Percentiles rank a stretch among this genome's conserved stretches.
These are phyloP conservation scores for Chaetomium cochliodes DNA, from an alignment of 495 filamentous ascomycete species.

Conservation along the genomic window DNA sequence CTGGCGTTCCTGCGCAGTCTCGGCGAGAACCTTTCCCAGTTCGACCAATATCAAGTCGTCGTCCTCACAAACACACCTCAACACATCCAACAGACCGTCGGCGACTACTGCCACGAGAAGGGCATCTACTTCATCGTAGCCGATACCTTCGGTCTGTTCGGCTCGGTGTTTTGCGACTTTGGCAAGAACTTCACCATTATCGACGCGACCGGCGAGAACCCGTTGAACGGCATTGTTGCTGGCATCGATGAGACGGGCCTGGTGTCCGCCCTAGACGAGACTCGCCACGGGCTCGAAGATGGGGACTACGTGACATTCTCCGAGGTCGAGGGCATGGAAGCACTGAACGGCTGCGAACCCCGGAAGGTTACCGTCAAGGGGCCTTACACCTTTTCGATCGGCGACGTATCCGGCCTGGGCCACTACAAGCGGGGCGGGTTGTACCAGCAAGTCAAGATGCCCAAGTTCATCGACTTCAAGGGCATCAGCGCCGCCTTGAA, in stretches of 20 bases:
- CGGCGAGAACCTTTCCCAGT: conserved; percentile 65
- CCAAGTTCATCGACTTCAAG: conserved; percentile 89
- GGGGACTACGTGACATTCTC: conserved; percentile 94
- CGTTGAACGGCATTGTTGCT: conserved; percentile 85
- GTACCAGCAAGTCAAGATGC: conserved; percentile 96
- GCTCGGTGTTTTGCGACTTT: conserved; percentile 95
- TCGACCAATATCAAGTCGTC: conserved; percentile 86
- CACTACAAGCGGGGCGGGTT: conserved; percentile 84
- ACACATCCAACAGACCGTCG: conserved; percentile 73
- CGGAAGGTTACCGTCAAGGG: conserved; percentile 91
- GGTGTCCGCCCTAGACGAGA: conserved; percentile 94
- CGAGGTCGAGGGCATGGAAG: conserved; percentile 92
- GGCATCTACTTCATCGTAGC: conserved; percentile 85
- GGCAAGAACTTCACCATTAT: conserved; percentile 87
- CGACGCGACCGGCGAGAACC: conserved; percentile 87
- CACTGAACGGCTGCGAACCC: conserved; percentile 74
- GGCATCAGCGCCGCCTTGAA: conserved; percentile 69
- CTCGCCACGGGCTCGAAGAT: conserved; percentile 91
- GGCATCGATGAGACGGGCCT: conserved; percentile 83
- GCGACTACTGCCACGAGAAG: conserved; percentile 89
- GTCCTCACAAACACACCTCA: conserved; percentile 84
- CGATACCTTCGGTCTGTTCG: conserved; percentile 91
- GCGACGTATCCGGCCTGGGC: conserved; percentile 83
- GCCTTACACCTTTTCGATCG: conserved; percentile 96
- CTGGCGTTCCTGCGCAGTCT: conserved; percentile 44